phyloP scores from a whole-genome alignment of 805 yeast species.

The Candida koratica region DNA sequence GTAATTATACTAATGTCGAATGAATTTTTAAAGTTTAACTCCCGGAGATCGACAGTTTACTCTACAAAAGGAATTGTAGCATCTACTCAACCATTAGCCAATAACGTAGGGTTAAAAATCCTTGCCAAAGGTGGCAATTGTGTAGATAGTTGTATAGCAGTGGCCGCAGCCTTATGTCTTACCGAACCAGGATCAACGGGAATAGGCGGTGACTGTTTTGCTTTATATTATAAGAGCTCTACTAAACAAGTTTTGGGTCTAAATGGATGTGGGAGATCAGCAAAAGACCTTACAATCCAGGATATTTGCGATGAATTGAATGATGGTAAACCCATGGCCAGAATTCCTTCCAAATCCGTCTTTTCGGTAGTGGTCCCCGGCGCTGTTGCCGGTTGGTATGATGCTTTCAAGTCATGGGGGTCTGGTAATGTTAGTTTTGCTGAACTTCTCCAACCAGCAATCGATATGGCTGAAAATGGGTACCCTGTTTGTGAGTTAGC shows the following conservation, averaged over 20 bases:
- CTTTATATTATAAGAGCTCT: slow-evolving; percentile 50
- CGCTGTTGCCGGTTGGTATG: slow-evolving; percentile 76
- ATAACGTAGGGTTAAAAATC: slow-evolving; percentile 65
- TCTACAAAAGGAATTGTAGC: slow-evolving; percentile 71
- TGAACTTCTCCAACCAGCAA: slow-evolving; percentile 61
- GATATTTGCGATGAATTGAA: slow-evolving; percentile 38
- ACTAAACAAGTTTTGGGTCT: slow-evolving; percentile 56
- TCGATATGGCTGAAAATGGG: slow-evolving; percentile 66
- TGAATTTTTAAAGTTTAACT: slow-evolving; percentile 33
- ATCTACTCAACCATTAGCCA: slow-evolving; percentile 73
- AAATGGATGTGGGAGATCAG: slow-evolving; percentile 75
- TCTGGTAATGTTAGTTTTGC: slow-evolving; percentile 58
- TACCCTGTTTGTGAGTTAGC: slow-evolving; percentile 61
- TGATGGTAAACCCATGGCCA: slow-evolving; percentile 39
- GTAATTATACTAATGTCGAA: slow-evolving; percentile 16
- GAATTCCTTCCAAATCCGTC: slow-evolving; percentile 52
- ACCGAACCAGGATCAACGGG: slow-evolving; percentile 61
- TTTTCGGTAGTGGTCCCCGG: slow-evolving; percentile 74
- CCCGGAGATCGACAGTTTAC: slow-evolving; percentile 71
- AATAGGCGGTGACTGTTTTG: slow-evolving; percentile 68
- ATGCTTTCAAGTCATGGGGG: slow-evolving; percentile 67
- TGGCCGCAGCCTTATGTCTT: slow-evolving; percentile 52
- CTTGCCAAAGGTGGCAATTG: slow-evolving; percentile 71
- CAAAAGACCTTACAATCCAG: slow-evolving; percentile 47
- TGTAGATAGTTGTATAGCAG: slow-evolving; percentile 61